Base-by-base conservation (phyloP, 1,284 basidiomycete species). In the Hymenochaete sp. region DNA sequence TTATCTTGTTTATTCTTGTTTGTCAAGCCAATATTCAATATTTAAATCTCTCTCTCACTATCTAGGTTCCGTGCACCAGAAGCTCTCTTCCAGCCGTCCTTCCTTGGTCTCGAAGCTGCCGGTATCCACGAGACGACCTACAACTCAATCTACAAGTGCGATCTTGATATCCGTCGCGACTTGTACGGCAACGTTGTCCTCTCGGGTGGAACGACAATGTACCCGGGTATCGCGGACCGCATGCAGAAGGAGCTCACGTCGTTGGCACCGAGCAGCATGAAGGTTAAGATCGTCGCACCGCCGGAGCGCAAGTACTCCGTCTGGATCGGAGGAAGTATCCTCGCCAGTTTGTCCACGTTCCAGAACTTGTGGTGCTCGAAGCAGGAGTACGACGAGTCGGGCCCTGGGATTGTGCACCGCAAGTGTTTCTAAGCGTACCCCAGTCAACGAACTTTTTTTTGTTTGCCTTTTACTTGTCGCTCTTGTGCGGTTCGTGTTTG, bases 271-370 rank as follows among this genome's bases (percentile, higher is more conserved):
- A 71, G 75, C 52, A 82, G 75, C 67, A 78, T 97, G 87, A 96
- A 93, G 83, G 86, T 95, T 73, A 93, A 91, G 82, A 91, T 93
- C 48, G 83, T 91, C 50, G 87, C 89, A 55, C 89, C 90, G 45
- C 91, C 90, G 36, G 91, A 93, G 73, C 75, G 91, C 60, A 93
- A 91, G 67, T 91, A 90, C 77, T 91, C 87, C 47, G 93, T 97
- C 69, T 98, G 93, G 93, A 98, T 98, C 62, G 93, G 95, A 79
- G 93, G 95, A 60, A 96, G 92, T 53, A 98, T 98, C 66, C 75
- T 97, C 50, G 92, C 93, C 28, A 96, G 93, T 47, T 81, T 98
- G 49, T 88, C 82, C 57, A 97, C 95, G 54, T 98, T 98, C 91
- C 93, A 96, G 75, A 84, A 83, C 62, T 66, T 91, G 59, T 92